These are phyloP conservation scores for Alloascoidea hylecoeti DNA, from an alignment of 805 yeast species.

Conservation along the genomic window DNA sequence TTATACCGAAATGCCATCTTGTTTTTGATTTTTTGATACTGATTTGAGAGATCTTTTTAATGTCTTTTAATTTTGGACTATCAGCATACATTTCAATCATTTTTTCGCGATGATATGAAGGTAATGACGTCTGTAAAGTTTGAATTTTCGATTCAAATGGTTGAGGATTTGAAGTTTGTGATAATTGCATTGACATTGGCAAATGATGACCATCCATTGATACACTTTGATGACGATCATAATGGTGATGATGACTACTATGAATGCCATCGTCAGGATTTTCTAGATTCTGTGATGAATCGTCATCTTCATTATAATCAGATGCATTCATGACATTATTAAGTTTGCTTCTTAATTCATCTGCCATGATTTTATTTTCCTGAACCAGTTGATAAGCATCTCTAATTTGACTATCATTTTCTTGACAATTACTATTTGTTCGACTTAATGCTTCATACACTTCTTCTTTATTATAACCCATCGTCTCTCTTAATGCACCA, in stretches of 20 bases:
- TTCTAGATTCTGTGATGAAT: too few species aligned
- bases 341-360: slow-evolving; percentile 38
- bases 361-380: slow-evolving; percentile 61
- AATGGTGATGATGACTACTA: slow-evolving; percentile 44
- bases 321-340: too few species aligned
- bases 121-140: slow-evolving; percentile 84
- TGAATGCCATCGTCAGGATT: too few species aligned
- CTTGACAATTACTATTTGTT: too few species aligned
- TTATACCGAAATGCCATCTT: slow-evolving; percentile 96
- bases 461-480: slow-evolving; percentile 85
- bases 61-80: slow-evolving; percentile 3
- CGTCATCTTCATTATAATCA: too few species aligned
- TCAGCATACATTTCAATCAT: too few species aligned
- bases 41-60: slow-evolving; percentile 26
- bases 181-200: slow-evolving; percentile 14
- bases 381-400: slow-evolving; percentile 77
- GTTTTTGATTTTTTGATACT: slow-evolving; percentile 79
- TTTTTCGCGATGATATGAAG: slow-evolving; percentile 86
- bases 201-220: slow-evolving; percentile 13
- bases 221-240: slow-evolving; percentile 43
- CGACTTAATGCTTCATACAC: slow-evolving; percentile 60
- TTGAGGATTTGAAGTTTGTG: not conserved
- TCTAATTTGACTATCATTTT: slow-evolving; percentile 64
- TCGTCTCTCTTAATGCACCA: slow-evolving; percentile 56
- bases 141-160: slow-evolving; percentile 55